phyloP scores from a whole-genome alignment of 179 eudicot genomes.

The Silene coronaria region DNA sequence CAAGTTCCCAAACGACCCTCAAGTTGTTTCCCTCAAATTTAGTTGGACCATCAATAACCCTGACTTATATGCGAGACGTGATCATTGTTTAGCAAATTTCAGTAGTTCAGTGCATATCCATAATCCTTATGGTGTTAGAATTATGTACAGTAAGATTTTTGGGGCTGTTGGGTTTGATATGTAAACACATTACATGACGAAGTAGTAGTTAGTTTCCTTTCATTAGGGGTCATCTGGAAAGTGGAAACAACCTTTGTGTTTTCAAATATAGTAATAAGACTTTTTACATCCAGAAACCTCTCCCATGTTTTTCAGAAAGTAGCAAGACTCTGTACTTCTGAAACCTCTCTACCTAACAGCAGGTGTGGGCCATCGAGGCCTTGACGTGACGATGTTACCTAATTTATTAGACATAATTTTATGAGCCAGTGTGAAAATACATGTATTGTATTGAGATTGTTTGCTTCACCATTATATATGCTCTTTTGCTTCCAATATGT shows the following conservation, averaged over 20 bases:
- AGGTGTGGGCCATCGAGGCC: not conserved
- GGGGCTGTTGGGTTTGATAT: not conserved
- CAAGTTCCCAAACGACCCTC: not conserved
- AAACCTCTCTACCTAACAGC: not conserved
- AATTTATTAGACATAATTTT: not conserved
- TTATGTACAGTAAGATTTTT: too few relatives aligned
- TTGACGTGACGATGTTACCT: not conserved
- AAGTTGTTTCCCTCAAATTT: not conserved
- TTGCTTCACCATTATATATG: not conserved
- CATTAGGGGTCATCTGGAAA: too few relatives aligned
- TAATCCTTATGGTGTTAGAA: not conserved
- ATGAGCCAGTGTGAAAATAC: not conserved
- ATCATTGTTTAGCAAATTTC: too few relatives aligned
- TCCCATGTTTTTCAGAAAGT: not conserved
- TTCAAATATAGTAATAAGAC: too few relatives aligned
- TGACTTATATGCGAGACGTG: not conserved
- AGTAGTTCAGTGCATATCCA: too few relatives aligned
- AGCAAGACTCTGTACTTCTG: not conserved
- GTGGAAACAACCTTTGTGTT: too few relatives aligned
- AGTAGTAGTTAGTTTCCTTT: not conserved
- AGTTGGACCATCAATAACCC: not conserved
- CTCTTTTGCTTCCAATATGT: not conserved
- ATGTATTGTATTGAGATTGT: not conserved
- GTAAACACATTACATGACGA: not conserved
- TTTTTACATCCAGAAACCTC: not conserved